Evolutionary conservation across 768 basidiomycete genomes (phyloP), one percentile per base, ranked within the genome.

Genomic region (Auriscalpium vulgare): DNA sequence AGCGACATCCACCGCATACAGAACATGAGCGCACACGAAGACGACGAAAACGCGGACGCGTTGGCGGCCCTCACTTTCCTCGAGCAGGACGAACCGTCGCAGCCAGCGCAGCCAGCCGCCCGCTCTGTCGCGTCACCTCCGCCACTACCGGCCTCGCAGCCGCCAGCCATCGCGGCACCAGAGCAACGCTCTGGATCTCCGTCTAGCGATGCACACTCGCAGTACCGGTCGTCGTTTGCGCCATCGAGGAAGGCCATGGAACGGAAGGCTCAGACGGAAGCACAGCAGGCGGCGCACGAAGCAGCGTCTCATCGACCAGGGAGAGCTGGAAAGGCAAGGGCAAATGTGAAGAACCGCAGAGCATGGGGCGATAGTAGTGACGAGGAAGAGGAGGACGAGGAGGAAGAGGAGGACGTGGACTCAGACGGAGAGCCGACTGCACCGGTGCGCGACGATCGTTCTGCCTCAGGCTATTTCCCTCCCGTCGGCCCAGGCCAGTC

Each of bases 161-260:
- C 66, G 49, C 67, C 68, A 10, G 57, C 67, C 10, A 61, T 65
- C 37, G 55, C 60, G 16, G 63, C 66, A 51, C 66, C 69, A 1
- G 59, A 61, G 37, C 58, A 60, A 37, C 69, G 66, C 3, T 68
- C 68, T 21, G 62, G 64, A 19, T 53, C 62, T 16, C 61, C 68
- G 21, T 54, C 56, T 10, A 51, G 60, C 21, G 63, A 63, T 17
- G 64, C 56, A 16, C 54, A 57, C 9, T 53, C 70, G 1, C 79
- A 81, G 53, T 88, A 79, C 72, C 84, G 83, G 53, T 95, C 93
- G 0, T 93, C 95, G 4, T 97, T 97, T 67, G 89, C 92, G 0
- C 86, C 86, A 2, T 90, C 88, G 16, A 88, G 81, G 64, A 83
- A 86, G 60, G 92, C 92, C 40, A 82, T 83, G 19, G 87, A 97